Evolutionary conservation across 768 basidiomycete species (phyloP), one percentile per base, ranked within the genome.

Genomic region (Dioszegia crocea): DNA sequence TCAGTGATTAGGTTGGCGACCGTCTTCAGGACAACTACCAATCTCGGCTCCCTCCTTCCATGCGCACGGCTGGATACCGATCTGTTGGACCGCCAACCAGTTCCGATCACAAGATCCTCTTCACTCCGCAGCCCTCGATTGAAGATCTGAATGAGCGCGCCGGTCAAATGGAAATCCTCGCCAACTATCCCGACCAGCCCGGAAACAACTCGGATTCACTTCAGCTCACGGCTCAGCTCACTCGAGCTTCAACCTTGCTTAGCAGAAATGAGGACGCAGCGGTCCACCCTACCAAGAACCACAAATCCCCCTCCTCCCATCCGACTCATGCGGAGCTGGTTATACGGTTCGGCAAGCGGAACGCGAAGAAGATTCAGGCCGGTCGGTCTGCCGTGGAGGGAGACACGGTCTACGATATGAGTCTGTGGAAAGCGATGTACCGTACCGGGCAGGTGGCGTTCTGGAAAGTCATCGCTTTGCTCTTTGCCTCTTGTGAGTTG

Each of bases 361-460:
- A 49, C 16, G 47, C 57, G 16, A 50, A 48, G 16, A 51, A 49
- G 47, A 58, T 49, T 29, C 16, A 24, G 16, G 33, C 36, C 23
- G 57, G 57, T 5, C 17, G 30, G 27, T 58, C 31, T n/a, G 40
- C 45, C 10, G 36, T 43, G n/a, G 57, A 58, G 47, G 57, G 62
- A 45, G 71, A 63, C n/a, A 60, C 47, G 38, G 45, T 57, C 23
- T 73, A 70, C 44, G 68, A 73, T 46, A 64, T 57, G 61, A 62
- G 57, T 31, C 46, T 73, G 12, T 56, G 44, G 46, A 58, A 48
- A 29, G 68, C 71, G 4, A 46, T 66, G 19, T 64, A 56, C 23
- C 19, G 19, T 14, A 65, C 62, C 0, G 33, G 57, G 8, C 48
- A 44, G 47, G 23, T 10, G 4, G 40, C 48, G 33, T 60, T 56